These are phyloP conservation scores for Diversispora epigaea DNA, from an alignment of 192 early-diverging fungal species.

Conservation along the genomic window DNA sequence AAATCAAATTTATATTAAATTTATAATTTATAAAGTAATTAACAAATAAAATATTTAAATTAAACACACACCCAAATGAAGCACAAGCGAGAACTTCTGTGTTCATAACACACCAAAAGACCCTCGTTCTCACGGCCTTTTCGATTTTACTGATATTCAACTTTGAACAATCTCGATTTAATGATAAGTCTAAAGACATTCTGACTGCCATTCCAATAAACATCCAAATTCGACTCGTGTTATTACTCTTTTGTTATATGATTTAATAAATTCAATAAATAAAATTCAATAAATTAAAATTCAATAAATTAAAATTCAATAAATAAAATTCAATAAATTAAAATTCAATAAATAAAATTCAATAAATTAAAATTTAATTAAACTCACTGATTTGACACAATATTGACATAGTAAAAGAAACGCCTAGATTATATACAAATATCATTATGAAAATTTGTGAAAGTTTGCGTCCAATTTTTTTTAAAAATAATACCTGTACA, in stretches of 20 bases:
- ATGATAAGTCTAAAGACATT: constrained; percentile 70
- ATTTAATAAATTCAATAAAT: not conserved
- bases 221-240: constrained; percentile 39
- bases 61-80: constrained; percentile 45
- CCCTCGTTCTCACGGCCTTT: constrained; percentile 53
- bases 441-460: too few relatives aligned
- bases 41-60: constrained; percentile 38
- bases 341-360: not conserved
- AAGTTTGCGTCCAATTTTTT: not conserved
- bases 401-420: not conserved
- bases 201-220: constrained; percentile 55
- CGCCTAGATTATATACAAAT: too few relatives aligned
- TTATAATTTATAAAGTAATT: constrained; percentile 8
- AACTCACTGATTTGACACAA: constrained; percentile 24
- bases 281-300: too few relatives aligned
- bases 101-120: constrained; percentile 68
- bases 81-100: constrained; percentile 61
- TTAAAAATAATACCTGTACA: constrained; percentile 17
- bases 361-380: not conserved
- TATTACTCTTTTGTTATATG: not conserved
- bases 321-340: too few relatives aligned
- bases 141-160: constrained; percentile 49
- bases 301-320: too few relatives aligned
- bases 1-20: not conserved
- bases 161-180: constrained; percentile 64